Evolutionary conservation across 225 moss, liverwort and hornwort species (phyloP), one percentile per base, ranked within the genome.

Genomic region (Polytrichum formosum): DNA sequence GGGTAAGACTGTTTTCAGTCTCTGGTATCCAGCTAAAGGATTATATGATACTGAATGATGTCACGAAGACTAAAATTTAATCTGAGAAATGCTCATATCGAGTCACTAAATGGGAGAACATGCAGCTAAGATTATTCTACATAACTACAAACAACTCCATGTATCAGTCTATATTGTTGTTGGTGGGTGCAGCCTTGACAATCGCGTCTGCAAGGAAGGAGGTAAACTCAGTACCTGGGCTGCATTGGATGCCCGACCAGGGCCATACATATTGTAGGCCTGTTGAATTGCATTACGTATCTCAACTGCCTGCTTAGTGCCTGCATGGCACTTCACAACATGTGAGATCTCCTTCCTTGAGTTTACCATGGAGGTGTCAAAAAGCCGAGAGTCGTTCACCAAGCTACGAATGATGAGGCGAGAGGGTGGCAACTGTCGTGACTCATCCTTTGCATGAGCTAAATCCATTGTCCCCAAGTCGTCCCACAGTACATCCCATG

Each of bases 401-500:
- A 84, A 85, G 67, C 78, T 84, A 55, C 92, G 90, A 66, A 97
- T 88, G 67, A 94, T 88, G 68, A 97, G 94, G 70, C 94, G 93
- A 56, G 93, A 91, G 26, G 94, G 90, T 30, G 92, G 90, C 64
- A 82, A 70, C 70, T 80, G 77, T 46, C 68, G 81, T 9, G 79
- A 77, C 59, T 83, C 86, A 37, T 92, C 94, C 28, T 86, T 91
- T 64, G 80, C 92, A 67, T 91, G 85, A 6, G 80, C 77, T 65
- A 97, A 80, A 26, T 92, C 92, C 88, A 87, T 88, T 18, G 82
- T 75, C 90, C 84, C 90, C 56, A 94, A 85, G 68, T 94, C 94
- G 74, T 86, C 84, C 97, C 97, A 97, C 56, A 86, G 79, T 56
- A 97, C 92, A 87, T 97, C 94, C 97, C 97, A 97, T 60, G 92